A percentile compares a stretch with the other conserved stretches of the same genome.
Evolutionary conservation across 192 early-diverging fungal species (phyloP).

Genomic region (Mortierella alpina): DNA sequence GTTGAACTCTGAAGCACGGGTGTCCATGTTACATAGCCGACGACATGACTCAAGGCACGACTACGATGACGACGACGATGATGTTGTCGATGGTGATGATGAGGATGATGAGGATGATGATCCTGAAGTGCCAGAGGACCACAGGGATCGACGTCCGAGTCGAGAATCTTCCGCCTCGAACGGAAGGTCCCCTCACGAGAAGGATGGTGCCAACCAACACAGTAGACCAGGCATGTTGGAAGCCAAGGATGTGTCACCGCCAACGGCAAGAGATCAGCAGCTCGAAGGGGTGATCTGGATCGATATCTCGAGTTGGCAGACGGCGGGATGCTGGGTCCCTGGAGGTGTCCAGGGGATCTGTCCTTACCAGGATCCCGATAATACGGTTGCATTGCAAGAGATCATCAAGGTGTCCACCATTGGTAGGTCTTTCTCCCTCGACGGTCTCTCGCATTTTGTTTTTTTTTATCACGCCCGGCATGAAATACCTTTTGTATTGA

Average conservation of each 20-base stretch:
- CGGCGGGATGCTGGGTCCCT: constrained; percentile 51
- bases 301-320: constrained; percentile 55
- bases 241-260: background rate
- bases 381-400: constrained; percentile 45
- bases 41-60: background rate
- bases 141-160: background rate
- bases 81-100: background rate
- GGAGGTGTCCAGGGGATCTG: constrained; percentile 33
- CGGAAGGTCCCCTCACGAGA: background rate
- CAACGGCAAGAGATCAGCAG: background rate
- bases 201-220: background rate
- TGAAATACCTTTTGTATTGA: background rate
- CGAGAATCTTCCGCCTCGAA: too few species aligned
- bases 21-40: too few species aligned
- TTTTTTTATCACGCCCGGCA: background rate
- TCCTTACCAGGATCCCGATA: constrained; percentile 38
- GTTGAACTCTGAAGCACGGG: background rate
- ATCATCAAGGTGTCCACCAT: constrained; percentile 48
- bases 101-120: background rate
- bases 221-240: background rate
- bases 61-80: background rate
- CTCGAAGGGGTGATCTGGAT: constrained; percentile 42
- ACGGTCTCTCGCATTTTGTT: background rate
- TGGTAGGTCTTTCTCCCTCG: constrained; percentile 14
- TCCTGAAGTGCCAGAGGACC: background rate